Evolutionary conservation across 345 rosid genomes (phyloP).

Genomic region (Eucalyptus decipiens): DNA sequence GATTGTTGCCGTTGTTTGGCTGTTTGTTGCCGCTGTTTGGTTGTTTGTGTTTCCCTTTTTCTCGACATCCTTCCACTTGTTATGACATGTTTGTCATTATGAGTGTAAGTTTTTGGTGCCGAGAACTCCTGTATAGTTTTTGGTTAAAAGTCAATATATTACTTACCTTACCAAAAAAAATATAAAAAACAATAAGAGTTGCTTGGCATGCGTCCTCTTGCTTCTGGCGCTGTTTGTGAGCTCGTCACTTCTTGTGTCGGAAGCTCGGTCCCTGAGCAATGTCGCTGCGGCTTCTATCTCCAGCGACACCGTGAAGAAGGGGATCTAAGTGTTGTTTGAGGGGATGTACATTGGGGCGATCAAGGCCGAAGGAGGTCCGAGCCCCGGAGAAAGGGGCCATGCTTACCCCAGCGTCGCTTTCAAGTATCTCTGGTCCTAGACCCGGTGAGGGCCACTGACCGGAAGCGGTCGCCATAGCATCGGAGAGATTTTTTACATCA

Average conservation of each 20-base stretch:
- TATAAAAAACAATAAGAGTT: background rate
- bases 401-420: background rate
- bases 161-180: no score
- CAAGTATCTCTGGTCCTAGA: slow-evolving; percentile 5
- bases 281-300: background rate
- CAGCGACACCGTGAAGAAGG: background rate
- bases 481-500: background rate
- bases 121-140: no score
- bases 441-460: slow-evolving; percentile 13
- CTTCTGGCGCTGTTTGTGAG: background rate
- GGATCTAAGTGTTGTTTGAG: background rate
- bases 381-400: background rate
- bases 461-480: background rate
- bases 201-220: background rate
- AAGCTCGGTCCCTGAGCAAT: slow-evolving; percentile 15
- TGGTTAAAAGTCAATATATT: no score
- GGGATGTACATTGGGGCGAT: slow-evolving; percentile 12
- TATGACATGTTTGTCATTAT: no score
- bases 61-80: no score
- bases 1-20: no score
- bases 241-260: background rate
- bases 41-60: no score
- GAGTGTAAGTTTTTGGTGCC: no score
- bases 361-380: slow-evolving; percentile 23
- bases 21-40: no score